Percentiles rank a stretch among this genome's conserved stretches.
These are phyloP conservation scores for Aspergillus asperescens DNA, from an alignment of 495 filamentous ascomycete genomes.

Conservation along the genomic window DNA sequence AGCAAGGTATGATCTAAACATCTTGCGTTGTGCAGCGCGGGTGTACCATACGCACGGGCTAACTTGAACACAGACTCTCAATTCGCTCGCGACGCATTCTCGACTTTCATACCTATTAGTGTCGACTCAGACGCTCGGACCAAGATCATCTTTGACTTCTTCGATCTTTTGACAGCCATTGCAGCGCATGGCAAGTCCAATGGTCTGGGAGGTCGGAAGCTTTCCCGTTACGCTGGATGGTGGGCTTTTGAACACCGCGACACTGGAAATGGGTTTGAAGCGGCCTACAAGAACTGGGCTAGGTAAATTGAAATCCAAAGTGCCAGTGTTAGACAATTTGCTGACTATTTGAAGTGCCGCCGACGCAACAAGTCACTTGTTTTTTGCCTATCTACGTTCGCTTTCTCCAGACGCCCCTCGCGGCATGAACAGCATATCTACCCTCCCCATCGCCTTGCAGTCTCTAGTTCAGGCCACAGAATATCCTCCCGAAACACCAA, in stretches of 20 bases:
- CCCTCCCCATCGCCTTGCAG: slow-evolving; percentile 84
- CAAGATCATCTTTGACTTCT: slow-evolving; percentile 93
- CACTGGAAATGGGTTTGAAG: slow-evolving; percentile 86
- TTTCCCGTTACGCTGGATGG: slow-evolving; percentile 94
- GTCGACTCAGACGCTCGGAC: slow-evolving; percentile 82
- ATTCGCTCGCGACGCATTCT: slow-evolving; percentile 87
- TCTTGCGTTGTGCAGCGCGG: background rate
- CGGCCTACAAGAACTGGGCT: slow-evolving; percentile 84
- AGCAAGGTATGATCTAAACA: slow-evolving; percentile 59
- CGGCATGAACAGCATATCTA: slow-evolving; percentile 68
- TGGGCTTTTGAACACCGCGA: slow-evolving; percentile 96
- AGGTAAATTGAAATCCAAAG: slow-evolving; percentile 34
- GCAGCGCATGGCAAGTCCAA: slow-evolving; percentile 85
- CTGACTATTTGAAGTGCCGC: slow-evolving; percentile 60
- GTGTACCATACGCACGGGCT: background rate
- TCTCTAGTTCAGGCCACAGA: slow-evolving; percentile 87
- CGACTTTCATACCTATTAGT: slow-evolving; percentile 92
- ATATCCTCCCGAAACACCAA: slow-evolving; percentile 81
- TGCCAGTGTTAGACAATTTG: background rate
- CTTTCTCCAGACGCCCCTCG: slow-evolving; percentile 70
- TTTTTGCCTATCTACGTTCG: slow-evolving; percentile 94
- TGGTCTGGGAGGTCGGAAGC: slow-evolving; percentile 86
- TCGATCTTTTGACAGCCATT: slow-evolving; percentile 82
- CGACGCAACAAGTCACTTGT: slow-evolving; percentile 92
- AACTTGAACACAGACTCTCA: slow-evolving; percentile 63